Base-by-base conservation (phyloP, 352 stramenopile genomes). In the Blastocystis sp. region DNA sequence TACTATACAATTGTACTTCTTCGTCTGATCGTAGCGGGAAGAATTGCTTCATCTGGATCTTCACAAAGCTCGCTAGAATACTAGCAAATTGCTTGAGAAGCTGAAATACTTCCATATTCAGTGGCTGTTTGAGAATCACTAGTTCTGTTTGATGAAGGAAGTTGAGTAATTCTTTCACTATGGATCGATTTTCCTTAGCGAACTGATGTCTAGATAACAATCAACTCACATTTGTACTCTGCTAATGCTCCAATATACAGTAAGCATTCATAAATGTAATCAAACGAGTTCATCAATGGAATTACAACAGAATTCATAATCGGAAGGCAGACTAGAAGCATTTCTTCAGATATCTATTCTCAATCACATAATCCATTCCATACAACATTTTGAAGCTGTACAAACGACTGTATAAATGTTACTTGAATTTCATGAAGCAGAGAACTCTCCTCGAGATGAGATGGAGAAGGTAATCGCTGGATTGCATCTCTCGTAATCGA, bases 241-340 rank as follows among this genome's bases (percentile, higher is more conserved):
- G 27, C 73, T 19, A 84, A 13, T 33, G 73, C 24, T 7, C 44
- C 27, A 30, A 84, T 22, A 56, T 84, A 84, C 9, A 35, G 1
- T 13, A 84, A 42, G 44, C 73, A 84, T 7, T 66, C 53, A 7
- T 11, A 54, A 30, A 68, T 37, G 48, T 68, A 54, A 6, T 33
- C 17, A 19, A 35, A 11, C 0, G 37, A 15, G 53, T 66, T 15
- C 17, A 84, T 33, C 7, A 54, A 19, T 13, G 73, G 73, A 24
- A 84, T 27, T 19, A 84, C 56, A 27, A 84, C 27, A 15, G 11
- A 22, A 64, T 84, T 84, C 30, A 84, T 57, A 64, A 84, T 13
- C 6, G 48, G 27, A 37, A 84, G 30, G 24, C 40, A 42, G 5
- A 7, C 5, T 1, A 84, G 35, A 1, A 84, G 27, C 15, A 66